phyloP scores from a whole-genome alignment of 306 rosid genomes.

The Biancaea sappan region DNA sequence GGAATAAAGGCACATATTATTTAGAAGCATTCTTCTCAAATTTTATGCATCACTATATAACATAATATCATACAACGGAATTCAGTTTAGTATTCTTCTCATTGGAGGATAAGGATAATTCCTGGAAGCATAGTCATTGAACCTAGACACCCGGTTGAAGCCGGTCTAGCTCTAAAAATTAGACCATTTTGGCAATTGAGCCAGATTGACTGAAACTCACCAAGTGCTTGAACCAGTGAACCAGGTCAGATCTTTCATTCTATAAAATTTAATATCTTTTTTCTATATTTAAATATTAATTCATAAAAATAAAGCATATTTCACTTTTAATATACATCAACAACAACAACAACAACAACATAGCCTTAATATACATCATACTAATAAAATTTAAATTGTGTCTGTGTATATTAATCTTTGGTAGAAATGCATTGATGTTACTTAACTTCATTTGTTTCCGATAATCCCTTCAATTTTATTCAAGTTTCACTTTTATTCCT shows the following conservation, averaged over 20 bases:
- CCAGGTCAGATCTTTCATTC: neutral
- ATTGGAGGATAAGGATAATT: conserved; percentile 18
- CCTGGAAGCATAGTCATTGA: neutral
- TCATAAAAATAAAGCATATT: neutral
- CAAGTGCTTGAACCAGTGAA: neutral
- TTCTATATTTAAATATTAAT: neutral
- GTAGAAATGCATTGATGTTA: too few species aligned
- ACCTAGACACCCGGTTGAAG: neutral
- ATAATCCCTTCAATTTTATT: too few species aligned
- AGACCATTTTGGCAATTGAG: neutral
- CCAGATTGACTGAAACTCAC: neutral
- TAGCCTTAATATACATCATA: too few species aligned
- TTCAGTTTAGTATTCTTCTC: neutral
- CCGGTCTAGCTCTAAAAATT: neutral
- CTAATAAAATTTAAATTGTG: too few species aligned
- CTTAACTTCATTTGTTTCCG: too few species aligned
- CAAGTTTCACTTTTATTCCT: too few species aligned
- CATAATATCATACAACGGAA: conserved; percentile 1
- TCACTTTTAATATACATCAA: too few species aligned
- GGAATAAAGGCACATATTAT: neutral
- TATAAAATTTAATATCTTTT: neutral
- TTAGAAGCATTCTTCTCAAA: conserved; percentile 23
- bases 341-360: too few species aligned
- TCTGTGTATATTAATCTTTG: too few species aligned
- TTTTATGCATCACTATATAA: neutral